Conservation (phyloP, 805 yeast species). For the Priceomyces medius region DNA sequence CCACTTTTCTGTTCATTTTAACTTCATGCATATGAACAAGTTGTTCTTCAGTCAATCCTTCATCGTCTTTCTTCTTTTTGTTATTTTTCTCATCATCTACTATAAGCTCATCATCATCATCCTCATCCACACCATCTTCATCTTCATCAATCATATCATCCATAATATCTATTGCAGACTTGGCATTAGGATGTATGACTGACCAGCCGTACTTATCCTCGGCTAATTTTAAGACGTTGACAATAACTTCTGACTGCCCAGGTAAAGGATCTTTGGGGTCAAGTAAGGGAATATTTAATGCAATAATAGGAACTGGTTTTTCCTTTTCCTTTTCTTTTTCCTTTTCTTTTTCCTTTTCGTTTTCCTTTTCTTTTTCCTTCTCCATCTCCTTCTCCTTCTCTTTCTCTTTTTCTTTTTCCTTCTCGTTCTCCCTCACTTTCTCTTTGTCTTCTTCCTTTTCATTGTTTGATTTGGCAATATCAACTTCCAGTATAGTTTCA, state of each 20-base stretch:
- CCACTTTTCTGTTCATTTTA: conserved; percentile 68
- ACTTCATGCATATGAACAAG: conserved; percentile 45
- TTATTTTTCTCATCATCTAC: conserved; percentile 13
- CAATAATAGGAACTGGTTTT: conserved; percentile 47
- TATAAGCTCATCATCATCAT: conserved; percentile 33
- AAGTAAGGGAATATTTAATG: conserved; percentile 52
- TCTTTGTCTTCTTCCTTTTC: conserved; percentile 11
- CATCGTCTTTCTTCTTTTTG: conserved; percentile 19
- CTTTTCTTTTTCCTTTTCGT: conserved; percentile 11
- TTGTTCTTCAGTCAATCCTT: conserved; percentile 40
- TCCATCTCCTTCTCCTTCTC: conserved; percentile 9
- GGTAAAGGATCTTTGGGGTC: conserved; percentile 49
- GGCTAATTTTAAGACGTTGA: conserved; percentile 70
- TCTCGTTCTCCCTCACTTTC: conserved; percentile 10
- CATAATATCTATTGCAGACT: conserved; percentile 53
- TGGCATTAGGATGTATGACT: conserved; percentile 63
- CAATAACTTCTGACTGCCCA: conserved; percentile 61
- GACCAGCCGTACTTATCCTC: conserved; percentile 86
- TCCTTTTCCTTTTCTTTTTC: conserved; percentile 18
- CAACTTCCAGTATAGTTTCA: not conserved
- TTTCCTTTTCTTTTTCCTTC: conserved; percentile 12
- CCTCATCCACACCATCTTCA: conserved; percentile 27
- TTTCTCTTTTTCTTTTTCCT: conserved; percentile 5
- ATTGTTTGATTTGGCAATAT: not conserved
- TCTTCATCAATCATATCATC: conserved; percentile 35